Conservation (phyloP, 2,329 filamentous ascomycete genomes). For the Colletotrichum tropicale region DNA sequence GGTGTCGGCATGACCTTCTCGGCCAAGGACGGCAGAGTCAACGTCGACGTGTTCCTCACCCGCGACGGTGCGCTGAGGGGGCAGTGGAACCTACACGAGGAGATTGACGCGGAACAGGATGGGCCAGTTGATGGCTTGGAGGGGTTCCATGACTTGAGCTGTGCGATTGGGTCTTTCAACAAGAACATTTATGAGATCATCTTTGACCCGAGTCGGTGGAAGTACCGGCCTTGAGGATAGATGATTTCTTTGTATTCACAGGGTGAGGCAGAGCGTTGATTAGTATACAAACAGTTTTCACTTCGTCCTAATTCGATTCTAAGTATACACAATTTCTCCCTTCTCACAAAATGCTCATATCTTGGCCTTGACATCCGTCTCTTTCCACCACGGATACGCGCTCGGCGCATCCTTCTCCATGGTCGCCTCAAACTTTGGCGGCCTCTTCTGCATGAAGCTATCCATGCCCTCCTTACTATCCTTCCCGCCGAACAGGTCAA, state of each 20-base stretch:
- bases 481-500: slow-evolving; percentile 58
- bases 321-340: background rate
- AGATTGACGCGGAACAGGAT: slow-evolving; percentile 68
- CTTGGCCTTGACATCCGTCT: slow-evolving; percentile 37
- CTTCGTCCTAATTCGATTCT: background rate
- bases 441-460: slow-evolving; percentile 74
- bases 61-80: slow-evolving; percentile 64
- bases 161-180: slow-evolving; percentile 74
- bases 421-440: slow-evolving; percentile 64
- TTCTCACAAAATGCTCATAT: background rate
- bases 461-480: slow-evolving; percentile 72
- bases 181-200: slow-evolving; percentile 71
- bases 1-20: slow-evolving; percentile 74
- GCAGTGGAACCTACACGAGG: slow-evolving; percentile 77
- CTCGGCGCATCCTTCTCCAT: slow-evolving; percentile 64
- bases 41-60: slow-evolving; percentile 72
- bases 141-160: slow-evolving; percentile 73
- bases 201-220: slow-evolving; percentile 64
- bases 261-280: background rate
- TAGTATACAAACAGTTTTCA: background rate
- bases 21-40: slow-evolving; percentile 41
- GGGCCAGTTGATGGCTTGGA: slow-evolving; percentile 70
- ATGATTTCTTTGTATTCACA: background rate
- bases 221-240: slow-evolving; percentile 41
- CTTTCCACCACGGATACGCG: slow-evolving; percentile 73